Evolutionary conservation across 352 stramenopile genomes (phyloP).

Genomic region (Phytophthora niederhauseri): DNA sequence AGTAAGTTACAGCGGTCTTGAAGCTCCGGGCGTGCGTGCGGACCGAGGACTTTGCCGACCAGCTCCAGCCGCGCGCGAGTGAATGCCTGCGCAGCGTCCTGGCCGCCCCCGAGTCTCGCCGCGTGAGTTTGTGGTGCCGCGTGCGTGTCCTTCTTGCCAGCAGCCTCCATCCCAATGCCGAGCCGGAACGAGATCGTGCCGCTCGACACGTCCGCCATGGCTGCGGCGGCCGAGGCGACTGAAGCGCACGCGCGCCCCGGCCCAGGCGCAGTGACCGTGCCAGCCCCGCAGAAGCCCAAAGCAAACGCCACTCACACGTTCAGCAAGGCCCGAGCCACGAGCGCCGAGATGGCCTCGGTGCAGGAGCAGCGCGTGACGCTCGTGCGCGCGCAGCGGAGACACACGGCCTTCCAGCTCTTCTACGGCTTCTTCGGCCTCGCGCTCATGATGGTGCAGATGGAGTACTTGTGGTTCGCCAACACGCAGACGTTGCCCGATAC

Average conservation of each 20-base stretch:
- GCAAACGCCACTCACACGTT: conserved; percentile 1
- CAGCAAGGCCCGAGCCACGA: conserved; percentile 37
- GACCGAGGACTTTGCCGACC: neutral
- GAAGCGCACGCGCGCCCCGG: conserved; percentile 15
- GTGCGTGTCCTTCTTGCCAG: neutral
- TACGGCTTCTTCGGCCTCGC: conserved; percentile 65
- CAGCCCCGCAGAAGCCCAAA: conserved; percentile 17
- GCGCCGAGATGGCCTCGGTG: conserved; percentile 41
- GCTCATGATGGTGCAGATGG: conserved; percentile 81
- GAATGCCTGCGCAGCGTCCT: conserved; percentile 26
- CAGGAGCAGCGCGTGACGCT: conserved; percentile 64
- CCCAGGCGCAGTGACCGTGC: conserved; percentile 21
- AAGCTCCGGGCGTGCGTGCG: too few species aligned
- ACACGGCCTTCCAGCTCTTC: conserved; percentile 74
- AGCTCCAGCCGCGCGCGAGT: conserved; percentile 15
- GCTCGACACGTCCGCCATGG: conserved; percentile 27
- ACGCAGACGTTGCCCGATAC: conserved; percentile 40
- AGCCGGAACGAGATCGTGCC: conserved; percentile 73
- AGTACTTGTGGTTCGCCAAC: conserved; percentile 78
- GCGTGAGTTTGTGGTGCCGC: too few species aligned
- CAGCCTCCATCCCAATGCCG: conserved; percentile 32
- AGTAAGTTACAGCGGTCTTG: neutral
- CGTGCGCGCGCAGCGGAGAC: conserved; percentile 46
- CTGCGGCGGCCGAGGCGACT: neutral
- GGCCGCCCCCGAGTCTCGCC: conserved; percentile 3